phyloP scores from a whole-genome alignment of 2,329 filamentous ascomycete genomes.

The Phialophora tarda region DNA sequence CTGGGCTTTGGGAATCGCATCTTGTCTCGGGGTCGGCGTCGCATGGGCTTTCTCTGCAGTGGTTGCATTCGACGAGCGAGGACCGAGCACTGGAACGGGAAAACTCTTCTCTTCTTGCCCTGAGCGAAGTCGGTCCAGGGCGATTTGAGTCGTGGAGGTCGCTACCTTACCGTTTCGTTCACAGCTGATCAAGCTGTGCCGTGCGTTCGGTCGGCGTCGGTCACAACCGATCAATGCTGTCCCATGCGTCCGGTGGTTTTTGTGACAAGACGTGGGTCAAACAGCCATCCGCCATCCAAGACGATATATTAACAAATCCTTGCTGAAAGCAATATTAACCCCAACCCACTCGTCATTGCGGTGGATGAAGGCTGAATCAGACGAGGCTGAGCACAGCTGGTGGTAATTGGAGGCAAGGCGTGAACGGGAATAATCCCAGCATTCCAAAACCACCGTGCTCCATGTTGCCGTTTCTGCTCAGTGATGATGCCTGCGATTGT shows the following conservation, averaged over 20 bases:
- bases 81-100: not conserved
- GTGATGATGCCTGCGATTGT: not conserved
- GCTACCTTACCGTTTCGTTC: not conserved
- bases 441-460: not conserved
- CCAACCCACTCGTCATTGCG: not conserved
- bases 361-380: slow-evolving; percentile 13
- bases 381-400: slow-evolving; percentile 8
- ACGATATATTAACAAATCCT: not conserved
- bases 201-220: too few species aligned
- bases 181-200: not conserved
- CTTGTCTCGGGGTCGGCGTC: not conserved
- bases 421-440: not conserved
- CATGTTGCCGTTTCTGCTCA: not conserved
- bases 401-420: slow-evolving; percentile 16
- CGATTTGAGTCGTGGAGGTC: not conserved
- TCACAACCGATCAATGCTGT: not conserved
- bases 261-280: not conserved
- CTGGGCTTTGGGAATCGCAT: not conserved
- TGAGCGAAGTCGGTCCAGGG: not conserved
- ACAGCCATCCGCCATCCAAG: not conserved
- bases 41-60: not conserved
- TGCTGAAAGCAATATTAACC: not conserved
- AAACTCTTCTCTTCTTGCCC: not conserved
- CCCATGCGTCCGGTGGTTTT: not conserved
- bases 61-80: not conserved